Evolutionary conservation across 2,329 filamentous ascomycete genomes (phyloP).

Genomic region (Ophiostoma sp.): DNA sequence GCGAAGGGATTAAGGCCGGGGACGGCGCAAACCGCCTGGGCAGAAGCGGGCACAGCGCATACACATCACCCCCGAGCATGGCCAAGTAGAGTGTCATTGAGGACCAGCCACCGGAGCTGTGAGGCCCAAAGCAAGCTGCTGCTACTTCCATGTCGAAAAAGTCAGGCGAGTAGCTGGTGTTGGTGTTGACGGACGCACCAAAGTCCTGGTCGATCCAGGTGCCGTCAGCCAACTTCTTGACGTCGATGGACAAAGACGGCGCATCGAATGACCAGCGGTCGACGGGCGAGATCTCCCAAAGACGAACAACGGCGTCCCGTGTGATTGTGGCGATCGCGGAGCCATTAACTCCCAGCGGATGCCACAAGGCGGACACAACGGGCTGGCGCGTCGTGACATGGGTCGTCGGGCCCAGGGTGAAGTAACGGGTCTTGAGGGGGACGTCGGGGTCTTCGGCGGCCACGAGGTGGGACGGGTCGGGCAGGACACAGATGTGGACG

Average conservation of each 20-base stretch:
- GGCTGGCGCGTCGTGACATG: slow-evolving; percentile 85
- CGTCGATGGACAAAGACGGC: slow-evolving; percentile 78
- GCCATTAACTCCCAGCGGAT: slow-evolving; percentile 81
- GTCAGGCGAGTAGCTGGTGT: slow-evolving; percentile 84
- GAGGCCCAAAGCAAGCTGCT: slow-evolving; percentile 73
- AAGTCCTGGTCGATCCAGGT: slow-evolving; percentile 81
- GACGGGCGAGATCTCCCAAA: slow-evolving; percentile 86
- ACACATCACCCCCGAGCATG: slow-evolving; percentile 92
- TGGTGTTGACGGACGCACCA: slow-evolving; percentile 71
- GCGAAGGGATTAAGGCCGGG: slow-evolving; percentile 73
- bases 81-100: slow-evolving; percentile 96
- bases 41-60: slow-evolving; percentile 86
- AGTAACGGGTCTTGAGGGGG: slow-evolving; percentile 78
- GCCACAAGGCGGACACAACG: slow-evolving; percentile 83
- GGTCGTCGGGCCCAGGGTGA: slow-evolving; percentile 87
- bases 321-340: slow-evolving; percentile 86
- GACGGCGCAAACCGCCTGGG: slow-evolving; percentile 83
- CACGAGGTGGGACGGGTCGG: slow-evolving; percentile 74
- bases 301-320: slow-evolving; percentile 78
- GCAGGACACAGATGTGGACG: slow-evolving; percentile 82
- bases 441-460: slow-evolving; percentile 62
- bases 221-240: slow-evolving; percentile 86
- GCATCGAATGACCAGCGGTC: slow-evolving; percentile 86
- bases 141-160: slow-evolving; percentile 92
- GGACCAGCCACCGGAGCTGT: slow-evolving; percentile 79